A percentile compares a stretch with the other conserved stretches of the same genome.
Conservation (phyloP, 2,329 filamentous ascomycete species). For the Fusarium sp. region DNA sequence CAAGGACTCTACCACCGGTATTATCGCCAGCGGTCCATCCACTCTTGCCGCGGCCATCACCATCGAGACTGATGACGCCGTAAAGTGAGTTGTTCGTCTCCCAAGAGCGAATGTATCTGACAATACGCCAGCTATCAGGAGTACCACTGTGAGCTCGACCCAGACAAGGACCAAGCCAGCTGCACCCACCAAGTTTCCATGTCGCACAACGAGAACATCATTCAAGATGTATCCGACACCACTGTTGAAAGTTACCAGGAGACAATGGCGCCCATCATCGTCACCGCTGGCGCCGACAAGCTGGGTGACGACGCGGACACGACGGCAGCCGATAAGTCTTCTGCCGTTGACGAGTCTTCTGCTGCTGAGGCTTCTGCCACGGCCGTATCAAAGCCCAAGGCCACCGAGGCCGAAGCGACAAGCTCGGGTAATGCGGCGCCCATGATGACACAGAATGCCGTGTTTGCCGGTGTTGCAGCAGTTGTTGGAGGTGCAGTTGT, state of each 20-base stretch:
- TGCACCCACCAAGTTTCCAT: constrained; percentile 27
- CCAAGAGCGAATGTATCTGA: not conserved
- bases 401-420: constrained; percentile 27
- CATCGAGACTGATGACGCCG: not conserved
- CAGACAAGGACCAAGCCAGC: constrained; percentile 36
- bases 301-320: not conserved
- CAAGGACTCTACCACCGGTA: constrained; percentile 32
- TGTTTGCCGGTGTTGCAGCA: constrained; percentile 51
- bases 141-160: constrained; percentile 42
- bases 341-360: constrained; percentile 13
- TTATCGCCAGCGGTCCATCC: constrained; percentile 36
- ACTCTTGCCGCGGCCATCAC: constrained; percentile 16
- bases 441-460: constrained; percentile 50
- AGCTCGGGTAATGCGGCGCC: constrained; percentile 38
- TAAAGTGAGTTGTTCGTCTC: not conserved
- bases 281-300: constrained; percentile 49
- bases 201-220: not conserved
- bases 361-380: constrained; percentile 8
- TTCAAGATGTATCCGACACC: not conserved
- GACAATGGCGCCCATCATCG: constrained; percentile 46
- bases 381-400: constrained; percentile 23
- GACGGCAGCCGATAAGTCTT: not conserved
- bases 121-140: constrained; percentile 3
- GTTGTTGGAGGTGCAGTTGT: constrained; percentile 50
- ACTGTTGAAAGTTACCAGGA: constrained; percentile 31